phyloP scores from a whole-genome alignment of 2,329 filamentous ascomycete genomes.

The Neonectria sp. region DNA sequence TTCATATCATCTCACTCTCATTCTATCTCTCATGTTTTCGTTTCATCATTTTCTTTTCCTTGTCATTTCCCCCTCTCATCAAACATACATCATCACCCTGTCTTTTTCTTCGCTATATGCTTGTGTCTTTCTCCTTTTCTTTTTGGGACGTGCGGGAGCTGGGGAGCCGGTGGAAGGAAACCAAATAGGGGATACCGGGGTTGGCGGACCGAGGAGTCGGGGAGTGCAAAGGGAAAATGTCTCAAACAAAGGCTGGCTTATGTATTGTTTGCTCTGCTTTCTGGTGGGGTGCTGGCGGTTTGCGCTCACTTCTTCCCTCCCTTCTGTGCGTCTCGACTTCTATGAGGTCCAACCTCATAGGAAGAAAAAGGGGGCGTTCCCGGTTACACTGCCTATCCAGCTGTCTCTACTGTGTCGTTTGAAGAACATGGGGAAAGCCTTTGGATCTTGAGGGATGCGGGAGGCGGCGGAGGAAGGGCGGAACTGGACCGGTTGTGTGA shows the following conservation, averaged over 20 bases:
- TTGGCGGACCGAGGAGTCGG: slow-evolving; percentile 48
- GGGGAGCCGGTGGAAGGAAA: slow-evolving; percentile 47
- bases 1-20: slow-evolving; percentile 33
- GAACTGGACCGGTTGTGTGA: slow-evolving; percentile 10
- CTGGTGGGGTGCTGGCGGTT: slow-evolving; percentile 34
- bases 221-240: slow-evolving; percentile 46
- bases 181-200: slow-evolving; percentile 29
- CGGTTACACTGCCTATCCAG: slow-evolving; percentile 14
- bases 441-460: slow-evolving; percentile 11
- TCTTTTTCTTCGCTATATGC: slow-evolving; percentile 38
- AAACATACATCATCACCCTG: slow-evolving; percentile 28
- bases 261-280: slow-evolving; percentile 44
- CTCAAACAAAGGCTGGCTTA: slow-evolving; percentile 41
- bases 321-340: slow-evolving; percentile 12
- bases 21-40: slow-evolving; percentile 29
- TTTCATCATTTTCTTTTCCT: slow-evolving; percentile 9
- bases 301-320: slow-evolving; percentile 23
- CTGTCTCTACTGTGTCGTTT: slow-evolving; percentile 14
- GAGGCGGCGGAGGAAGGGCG: neutral
- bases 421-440: neutral
- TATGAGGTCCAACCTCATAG: slow-evolving; percentile 6
- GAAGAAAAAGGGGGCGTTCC: slow-evolving; percentile 6
- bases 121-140: slow-evolving; percentile 35
- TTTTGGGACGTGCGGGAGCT: slow-evolving; percentile 46
- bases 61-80: slow-evolving; percentile 19